phyloP scores from a whole-genome alignment of 495 filamentous ascomycete species.

The Glarea lozoyensis region DNA sequence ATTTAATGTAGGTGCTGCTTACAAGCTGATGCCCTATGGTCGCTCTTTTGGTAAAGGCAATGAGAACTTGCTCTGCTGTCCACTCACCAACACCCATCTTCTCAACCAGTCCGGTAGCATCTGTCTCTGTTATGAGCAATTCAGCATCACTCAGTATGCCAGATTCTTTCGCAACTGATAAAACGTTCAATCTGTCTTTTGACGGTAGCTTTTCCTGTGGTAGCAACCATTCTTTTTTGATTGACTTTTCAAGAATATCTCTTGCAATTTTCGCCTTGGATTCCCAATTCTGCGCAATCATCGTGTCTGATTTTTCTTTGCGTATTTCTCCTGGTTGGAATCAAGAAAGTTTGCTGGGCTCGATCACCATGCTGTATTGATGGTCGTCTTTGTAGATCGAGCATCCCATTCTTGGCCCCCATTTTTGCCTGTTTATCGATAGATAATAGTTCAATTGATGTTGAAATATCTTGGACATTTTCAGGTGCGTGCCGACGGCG shows the following conservation, averaged over 20 bases:
- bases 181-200: slow-evolving; percentile 4
- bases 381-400: no score
- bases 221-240: slow-evolving; percentile 36
- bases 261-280: slow-evolving; percentile 4
- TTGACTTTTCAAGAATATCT: slow-evolving; percentile 12
- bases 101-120: slow-evolving; percentile 32
- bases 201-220: slow-evolving; percentile 2
- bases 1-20: slow-evolving; percentile 54
- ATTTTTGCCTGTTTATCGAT: no score
- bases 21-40: slow-evolving; percentile 50
- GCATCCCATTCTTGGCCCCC: no score
- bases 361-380: no score
- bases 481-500: no score
- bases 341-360: no score
- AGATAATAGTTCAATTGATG: no score
- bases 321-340: no score
- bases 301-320: no score
- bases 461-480: no score
- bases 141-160: slow-evolving; percentile 26
- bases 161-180: slow-evolving; percentile 1
- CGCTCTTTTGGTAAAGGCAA: slow-evolving; percentile 36
- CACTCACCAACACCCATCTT: slow-evolving; percentile 25
- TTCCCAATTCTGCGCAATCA: slow-evolving; percentile 5
- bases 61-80: slow-evolving; percentile 31
- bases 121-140: slow-evolving; percentile 38